phyloP scores from a whole-genome alignment of 1,139 yeast species.

The Debaryomycetaceae sp. region DNA sequence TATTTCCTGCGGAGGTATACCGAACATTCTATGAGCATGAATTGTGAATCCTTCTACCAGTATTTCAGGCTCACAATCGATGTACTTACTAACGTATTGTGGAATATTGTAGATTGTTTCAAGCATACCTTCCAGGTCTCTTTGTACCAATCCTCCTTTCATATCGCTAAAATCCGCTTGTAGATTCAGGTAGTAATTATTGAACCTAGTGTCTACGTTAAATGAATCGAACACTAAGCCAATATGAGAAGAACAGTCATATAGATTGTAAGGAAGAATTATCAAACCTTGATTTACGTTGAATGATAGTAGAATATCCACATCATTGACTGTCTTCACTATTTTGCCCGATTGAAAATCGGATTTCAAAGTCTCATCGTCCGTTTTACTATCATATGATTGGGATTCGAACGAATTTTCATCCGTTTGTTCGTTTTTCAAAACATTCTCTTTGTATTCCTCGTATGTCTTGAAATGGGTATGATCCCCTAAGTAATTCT shows the following conservation, averaged over 20 bases:
- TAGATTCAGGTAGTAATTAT: conserved; percentile 90
- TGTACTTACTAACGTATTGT: conserved; percentile 20
- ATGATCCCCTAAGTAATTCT: conserved; percentile 86
- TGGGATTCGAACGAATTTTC: not conserved
- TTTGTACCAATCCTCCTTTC: conserved; percentile 27
- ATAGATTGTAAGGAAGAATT: conserved; percentile 69
- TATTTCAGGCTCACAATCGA: conserved; percentile 24
- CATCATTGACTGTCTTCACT: conserved; percentile 62
- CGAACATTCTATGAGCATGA: conserved; percentile 91
- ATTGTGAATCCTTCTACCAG: conserved; percentile 61
- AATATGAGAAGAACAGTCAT: conserved; percentile 60
- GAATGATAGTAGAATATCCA: conserved; percentile 72
- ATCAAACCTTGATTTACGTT: conserved; percentile 67
- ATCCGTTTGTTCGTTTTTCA: conserved; percentile 1
- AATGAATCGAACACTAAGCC: conserved; percentile 63
- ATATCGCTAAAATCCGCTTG: conserved; percentile 57
- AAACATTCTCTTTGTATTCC: conserved; percentile 50
- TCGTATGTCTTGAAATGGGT: conserved; percentile 82
- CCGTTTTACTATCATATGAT: conserved; percentile 5
- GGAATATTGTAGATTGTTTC: conserved; percentile 24
- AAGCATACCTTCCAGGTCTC: conserved; percentile 11
- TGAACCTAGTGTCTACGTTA: conserved; percentile 76
- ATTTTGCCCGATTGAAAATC: conserved; percentile 22
- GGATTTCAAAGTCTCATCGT: conserved; percentile 23
- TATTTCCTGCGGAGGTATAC: conserved; percentile 83